Evolutionary conservation across 73 alveolate genomes (phyloP).

Genomic region (Paramecium biaurelia): DNA sequence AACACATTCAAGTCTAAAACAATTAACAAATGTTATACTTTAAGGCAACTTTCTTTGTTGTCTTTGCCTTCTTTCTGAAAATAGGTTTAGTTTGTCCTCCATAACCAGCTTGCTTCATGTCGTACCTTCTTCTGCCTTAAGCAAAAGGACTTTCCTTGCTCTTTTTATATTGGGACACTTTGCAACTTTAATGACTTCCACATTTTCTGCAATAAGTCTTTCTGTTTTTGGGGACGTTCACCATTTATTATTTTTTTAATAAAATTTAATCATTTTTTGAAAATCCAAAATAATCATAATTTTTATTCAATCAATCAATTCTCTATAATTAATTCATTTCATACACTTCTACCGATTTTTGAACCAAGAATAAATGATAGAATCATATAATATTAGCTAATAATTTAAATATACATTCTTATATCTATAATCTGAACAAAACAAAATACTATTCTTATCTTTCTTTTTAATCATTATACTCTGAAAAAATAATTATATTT

Average conservation of each 20-base stretch:
- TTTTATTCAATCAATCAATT: neutral
- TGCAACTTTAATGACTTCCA: slow-evolving; percentile 78
- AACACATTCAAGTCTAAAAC: slow-evolving; percentile 85
- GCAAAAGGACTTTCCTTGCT: slow-evolving; percentile 83
- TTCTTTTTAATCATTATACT: neutral
- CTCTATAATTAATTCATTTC: neutral
- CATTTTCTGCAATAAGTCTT: slow-evolving; percentile 82
- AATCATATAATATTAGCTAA: no score
- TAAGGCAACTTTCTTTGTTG: slow-evolving; percentile 94
- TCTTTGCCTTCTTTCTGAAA: slow-evolving; percentile 97
- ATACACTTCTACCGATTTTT: neutral
- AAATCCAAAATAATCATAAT: neutral
- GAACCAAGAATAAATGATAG: neutral
- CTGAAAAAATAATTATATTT: no score
- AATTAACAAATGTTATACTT: slow-evolving; percentile 63
- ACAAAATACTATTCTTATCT: neutral
- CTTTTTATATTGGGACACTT: slow-evolving; percentile 87
- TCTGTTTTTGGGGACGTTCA: slow-evolving; percentile 82
- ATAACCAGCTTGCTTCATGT: slow-evolving; percentile 92
- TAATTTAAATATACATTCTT: no score
- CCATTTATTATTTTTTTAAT: slow-evolving; percentile 62
- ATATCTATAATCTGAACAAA: no score
- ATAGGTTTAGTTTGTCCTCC: slow-evolving; percentile 98
- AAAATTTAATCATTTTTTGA: slow-evolving; percentile 1
- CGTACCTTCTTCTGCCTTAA: slow-evolving; percentile 94